Evolutionary conservation across 345 rosid genomes (phyloP).

Genomic region (Rhodamnia argentea): DNA sequence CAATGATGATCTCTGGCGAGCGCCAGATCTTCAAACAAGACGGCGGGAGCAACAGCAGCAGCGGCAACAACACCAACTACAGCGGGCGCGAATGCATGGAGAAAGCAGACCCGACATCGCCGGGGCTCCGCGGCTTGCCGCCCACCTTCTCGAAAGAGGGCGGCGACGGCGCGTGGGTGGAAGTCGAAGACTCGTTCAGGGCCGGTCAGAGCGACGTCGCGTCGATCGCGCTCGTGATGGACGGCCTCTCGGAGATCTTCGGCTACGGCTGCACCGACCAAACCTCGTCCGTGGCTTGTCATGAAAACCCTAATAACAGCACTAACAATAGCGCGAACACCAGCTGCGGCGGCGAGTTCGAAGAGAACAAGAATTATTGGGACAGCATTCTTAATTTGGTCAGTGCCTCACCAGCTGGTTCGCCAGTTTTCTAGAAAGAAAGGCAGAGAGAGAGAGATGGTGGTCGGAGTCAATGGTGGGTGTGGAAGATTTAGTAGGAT

Average conservation of each 20-base stretch:
- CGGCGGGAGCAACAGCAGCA: background rate
- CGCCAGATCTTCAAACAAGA: background rate
- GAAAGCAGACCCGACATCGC: background rate
- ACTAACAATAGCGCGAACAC: background rate
- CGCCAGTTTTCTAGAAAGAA: slow-evolving; percentile 4
- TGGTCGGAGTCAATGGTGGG: too few relatives aligned
- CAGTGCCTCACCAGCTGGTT: slow-evolving; percentile 9
- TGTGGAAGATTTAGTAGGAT: too few relatives aligned
- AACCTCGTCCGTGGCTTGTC: slow-evolving; percentile 8
- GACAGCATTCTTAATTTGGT: slow-evolving; percentile 18
- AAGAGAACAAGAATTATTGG: slow-evolving; percentile 28
- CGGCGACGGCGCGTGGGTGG: too few relatives aligned
- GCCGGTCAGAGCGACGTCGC: background rate
- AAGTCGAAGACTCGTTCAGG: background rate
- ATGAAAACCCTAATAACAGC: slow-evolving; percentile 16
- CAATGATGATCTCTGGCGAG: slow-evolving; percentile 6
- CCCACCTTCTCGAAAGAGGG: too few relatives aligned
- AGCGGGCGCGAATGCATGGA: background rate
- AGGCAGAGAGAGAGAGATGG: background rate
- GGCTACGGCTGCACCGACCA: slow-evolving; percentile 20
- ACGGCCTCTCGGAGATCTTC: slow-evolving; percentile 59
- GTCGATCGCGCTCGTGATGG: slow-evolving; percentile 25
- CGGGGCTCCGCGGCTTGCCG: background rate
- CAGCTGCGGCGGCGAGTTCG: slow-evolving; percentile 4
- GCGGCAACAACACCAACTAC: background rate